These are phyloP conservation scores for Gamsiella multidivaricata DNA, from an alignment of 192 early-diverging fungal genomes.

Conservation along the genomic window DNA sequence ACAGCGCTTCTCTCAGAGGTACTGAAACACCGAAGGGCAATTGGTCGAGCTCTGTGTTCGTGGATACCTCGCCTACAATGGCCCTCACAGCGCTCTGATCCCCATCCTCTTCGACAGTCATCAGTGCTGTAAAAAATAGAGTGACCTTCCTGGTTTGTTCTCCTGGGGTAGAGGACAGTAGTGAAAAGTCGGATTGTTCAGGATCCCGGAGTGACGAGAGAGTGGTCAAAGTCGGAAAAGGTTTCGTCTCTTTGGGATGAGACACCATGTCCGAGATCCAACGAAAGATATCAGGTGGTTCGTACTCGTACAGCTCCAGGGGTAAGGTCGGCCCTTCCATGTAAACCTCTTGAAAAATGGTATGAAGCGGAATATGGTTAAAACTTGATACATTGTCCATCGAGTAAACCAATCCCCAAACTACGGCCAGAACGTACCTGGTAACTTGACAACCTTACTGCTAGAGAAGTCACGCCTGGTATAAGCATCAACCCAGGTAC, in stretches of 20 bases:
- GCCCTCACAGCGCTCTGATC: conserved; percentile 52
- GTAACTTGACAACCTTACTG: conserved; percentile 6
- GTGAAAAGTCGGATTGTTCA: background rate
- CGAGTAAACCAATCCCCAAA: too few species aligned
- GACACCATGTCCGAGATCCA: conserved; percentile 37
- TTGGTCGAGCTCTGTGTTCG: conserved; percentile 53
- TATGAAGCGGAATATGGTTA: background rate
- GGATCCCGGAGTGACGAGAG: conserved; percentile 37
- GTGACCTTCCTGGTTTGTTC: conserved; percentile 27
- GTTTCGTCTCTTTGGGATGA: background rate
- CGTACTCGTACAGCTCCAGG: background rate
- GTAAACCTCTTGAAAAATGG: conserved; percentile 8
- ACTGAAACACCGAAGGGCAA: conserved; percentile 67
- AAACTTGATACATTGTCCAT: too few species aligned
- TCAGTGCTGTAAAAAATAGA: conserved; percentile 21
- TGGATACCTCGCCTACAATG: conserved; percentile 51
- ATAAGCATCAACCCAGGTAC: conserved; percentile 52
- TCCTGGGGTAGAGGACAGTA: conserved; percentile 1
- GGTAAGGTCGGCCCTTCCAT: conserved; percentile 10
- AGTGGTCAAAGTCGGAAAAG: conserved; percentile 27
- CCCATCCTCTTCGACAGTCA: conserved; percentile 16
- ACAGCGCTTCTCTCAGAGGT: conserved; percentile 62
- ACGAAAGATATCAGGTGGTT: conserved; percentile 35
- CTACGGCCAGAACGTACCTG: conserved; percentile 10
- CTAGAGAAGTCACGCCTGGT: conserved; percentile 22